A percentile compares a stretch with the other conserved stretches of the same genome.
phyloP scores from a whole-genome alignment of 805 yeast species.

The Starmera caribaea region DNA sequence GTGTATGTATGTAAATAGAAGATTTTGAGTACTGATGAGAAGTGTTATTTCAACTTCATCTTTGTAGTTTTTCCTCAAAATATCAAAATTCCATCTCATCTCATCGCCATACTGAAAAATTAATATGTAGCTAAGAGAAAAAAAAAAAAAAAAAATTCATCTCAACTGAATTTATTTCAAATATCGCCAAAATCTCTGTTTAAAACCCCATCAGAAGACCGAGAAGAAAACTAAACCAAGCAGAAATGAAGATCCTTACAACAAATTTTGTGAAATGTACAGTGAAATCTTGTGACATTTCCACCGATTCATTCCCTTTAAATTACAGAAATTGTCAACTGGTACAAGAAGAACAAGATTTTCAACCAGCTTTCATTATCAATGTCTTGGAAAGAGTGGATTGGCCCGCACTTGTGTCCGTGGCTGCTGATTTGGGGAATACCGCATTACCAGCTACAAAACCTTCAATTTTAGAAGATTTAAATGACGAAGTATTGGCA shows the following conservation, averaged over 20 bases:
- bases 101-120: constrained; percentile 13
- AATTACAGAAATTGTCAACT: constrained; percentile 59
- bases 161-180: constrained; percentile 7
- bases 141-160: no score
- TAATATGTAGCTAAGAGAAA: not conserved
- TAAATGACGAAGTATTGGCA: constrained; percentile 17
- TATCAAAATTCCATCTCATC: no score
- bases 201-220: no score
- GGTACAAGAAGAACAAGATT: constrained; percentile 64
- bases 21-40: not conserved
- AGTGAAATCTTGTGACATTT: constrained; percentile 65
- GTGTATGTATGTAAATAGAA: not conserved
- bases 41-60: no score
- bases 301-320: constrained; percentile 75
- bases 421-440: constrained; percentile 63
- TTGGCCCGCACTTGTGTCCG: constrained; percentile 77
- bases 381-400: constrained; percentile 75
- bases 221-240: not conserved
- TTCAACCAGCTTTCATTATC: constrained; percentile 67
- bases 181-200: constrained; percentile 2
- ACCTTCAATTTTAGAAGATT: constrained; percentile 26
- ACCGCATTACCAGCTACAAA: constrained; percentile 45
- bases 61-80: no score
- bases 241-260: constrained; percentile 83
- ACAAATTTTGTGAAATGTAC: constrained; percentile 95